phyloP scores from a whole-genome alignment of 805 yeast genomes.

The Starmerella kuoi region DNA sequence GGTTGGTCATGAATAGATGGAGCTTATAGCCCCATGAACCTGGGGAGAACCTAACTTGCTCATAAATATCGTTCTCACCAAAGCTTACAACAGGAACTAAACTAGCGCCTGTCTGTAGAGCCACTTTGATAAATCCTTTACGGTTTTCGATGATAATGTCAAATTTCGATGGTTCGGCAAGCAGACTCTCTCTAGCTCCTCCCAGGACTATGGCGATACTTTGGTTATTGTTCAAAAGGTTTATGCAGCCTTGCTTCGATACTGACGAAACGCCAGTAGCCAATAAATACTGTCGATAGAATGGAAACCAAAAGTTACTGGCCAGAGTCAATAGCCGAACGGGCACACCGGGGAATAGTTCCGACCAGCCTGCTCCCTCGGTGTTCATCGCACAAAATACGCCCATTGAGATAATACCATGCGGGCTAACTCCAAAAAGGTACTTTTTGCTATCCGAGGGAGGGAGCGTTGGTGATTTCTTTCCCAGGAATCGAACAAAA shows the following conservation, averaged over 20 bases:
- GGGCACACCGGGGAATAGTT: conserved; percentile 72
- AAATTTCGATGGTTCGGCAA: conserved; percentile 38
- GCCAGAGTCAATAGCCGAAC: conserved; percentile 66
- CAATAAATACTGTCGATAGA: conserved; percentile 74
- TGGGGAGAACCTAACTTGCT: conserved; percentile 36
- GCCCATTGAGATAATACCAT: conserved; percentile 89
- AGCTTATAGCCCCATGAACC: conserved; percentile 40
- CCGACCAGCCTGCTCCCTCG: conserved; percentile 60
- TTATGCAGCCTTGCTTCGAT: conserved; percentile 54
- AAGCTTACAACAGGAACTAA: conserved; percentile 83
- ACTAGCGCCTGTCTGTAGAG: conserved; percentile 66
- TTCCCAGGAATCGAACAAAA: conserved; percentile 37
- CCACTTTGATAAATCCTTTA: conserved; percentile 80
- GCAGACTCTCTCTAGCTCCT: conserved; percentile 83
- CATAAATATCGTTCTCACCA: conserved; percentile 68
- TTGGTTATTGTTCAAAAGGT: conserved; percentile 49
- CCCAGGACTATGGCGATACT: conserved; percentile 88
- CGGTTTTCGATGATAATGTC: conserved; percentile 65
- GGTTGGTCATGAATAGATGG: conserved; percentile 61
- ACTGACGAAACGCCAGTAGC: conserved; percentile 79
- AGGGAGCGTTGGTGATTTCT: background rate
- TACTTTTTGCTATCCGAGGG: conserved; percentile 37
- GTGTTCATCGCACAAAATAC: conserved; percentile 75
- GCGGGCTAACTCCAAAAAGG: conserved; percentile 90
- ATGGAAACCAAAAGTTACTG: conserved; percentile 76